Evolutionary conservation across 495 filamentous ascomycete genomes (phyloP).

Genomic region (Penicillium turbatum): DNA sequence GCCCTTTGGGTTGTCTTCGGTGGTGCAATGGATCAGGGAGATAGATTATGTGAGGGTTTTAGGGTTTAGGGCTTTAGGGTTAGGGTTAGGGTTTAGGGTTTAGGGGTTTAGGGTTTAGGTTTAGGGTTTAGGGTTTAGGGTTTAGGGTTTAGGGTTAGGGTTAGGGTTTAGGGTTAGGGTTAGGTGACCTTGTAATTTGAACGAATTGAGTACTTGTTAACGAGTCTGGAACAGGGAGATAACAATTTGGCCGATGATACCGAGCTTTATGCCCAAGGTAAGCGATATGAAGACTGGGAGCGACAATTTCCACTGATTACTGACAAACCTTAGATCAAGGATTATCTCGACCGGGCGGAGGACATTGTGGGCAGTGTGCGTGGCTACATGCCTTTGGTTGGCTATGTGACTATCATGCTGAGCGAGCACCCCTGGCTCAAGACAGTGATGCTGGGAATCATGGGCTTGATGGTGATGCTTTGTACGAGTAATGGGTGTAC

Average conservation of each 20-base stretch:
- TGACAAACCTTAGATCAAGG: constrained; percentile 54
- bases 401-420: constrained; percentile 95
- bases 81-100: no score
- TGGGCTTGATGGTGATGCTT: constrained; percentile 91
- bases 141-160: no score
- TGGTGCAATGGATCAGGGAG: no score
- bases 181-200: no score
- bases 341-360: constrained; percentile 72
- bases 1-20: no score
- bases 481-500: constrained; percentile 64
- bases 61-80: no score
- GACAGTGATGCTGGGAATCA: constrained; percentile 85
- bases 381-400: constrained; percentile 91
- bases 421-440: constrained; percentile 98
- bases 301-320: neutral
- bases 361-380: constrained; percentile 94
- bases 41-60: no score
- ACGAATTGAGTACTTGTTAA: no score
- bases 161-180: no score
- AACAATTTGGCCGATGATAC: constrained; percentile 95
- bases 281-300: neutral
- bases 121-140: no score
- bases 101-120: no score
- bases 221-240: constrained; percentile 54
- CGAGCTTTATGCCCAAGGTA: constrained; percentile 50